Base-by-base conservation (phyloP, 192 early-diverging fungal genomes). In the Coemansia aciculifera region DNA sequence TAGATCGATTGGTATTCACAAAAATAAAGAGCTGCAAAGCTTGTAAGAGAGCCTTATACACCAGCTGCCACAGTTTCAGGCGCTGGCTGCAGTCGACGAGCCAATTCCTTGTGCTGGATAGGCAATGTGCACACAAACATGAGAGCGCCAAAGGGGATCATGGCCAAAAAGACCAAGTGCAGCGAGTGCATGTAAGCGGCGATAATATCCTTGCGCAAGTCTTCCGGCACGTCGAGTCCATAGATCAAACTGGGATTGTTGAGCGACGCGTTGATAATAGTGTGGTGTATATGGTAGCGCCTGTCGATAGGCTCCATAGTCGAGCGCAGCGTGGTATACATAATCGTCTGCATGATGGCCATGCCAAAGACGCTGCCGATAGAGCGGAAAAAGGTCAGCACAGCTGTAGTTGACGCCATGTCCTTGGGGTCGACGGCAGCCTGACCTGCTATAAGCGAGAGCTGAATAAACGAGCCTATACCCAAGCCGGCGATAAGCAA, bases 401-500 rank as follows among this genome's bases (percentile, higher is more conserved):
- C 81, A 1, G 90, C 79, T 0, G 92, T 93, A 54, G 85, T 88
- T 27, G 89, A 42, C 15, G 91, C 91, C 69, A 93, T 88, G 19
- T 91, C 84, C 31, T 73, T 64, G 10, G 77, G 66, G 17, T 59
- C 67, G 19, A 92, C 93, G 24, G 86, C 73, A 0, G 89, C 85
- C 83, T 95, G 93, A 34, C 86, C 85, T 5, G 86, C 90, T 13
- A 93, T 80, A 29, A 93, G 72, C 51, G 88, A 81, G 2, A 88
- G 87, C 81, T 94, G 94, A 71, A 95, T 85, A 57, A 88, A 86
- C 23, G 85, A 69, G 19, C 96, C 95, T 7, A 90, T 64, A 11
- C 96, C 94, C 11, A 89, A 24, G 13, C 94, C 94, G n/a, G 87
- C 65, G 43, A 94, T 76, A 17, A 94, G 66, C 65, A 93, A 72